Conservation (phyloP, 2,329 filamentous ascomycete species). For the Ilyonectria mors-panacis region DNA sequence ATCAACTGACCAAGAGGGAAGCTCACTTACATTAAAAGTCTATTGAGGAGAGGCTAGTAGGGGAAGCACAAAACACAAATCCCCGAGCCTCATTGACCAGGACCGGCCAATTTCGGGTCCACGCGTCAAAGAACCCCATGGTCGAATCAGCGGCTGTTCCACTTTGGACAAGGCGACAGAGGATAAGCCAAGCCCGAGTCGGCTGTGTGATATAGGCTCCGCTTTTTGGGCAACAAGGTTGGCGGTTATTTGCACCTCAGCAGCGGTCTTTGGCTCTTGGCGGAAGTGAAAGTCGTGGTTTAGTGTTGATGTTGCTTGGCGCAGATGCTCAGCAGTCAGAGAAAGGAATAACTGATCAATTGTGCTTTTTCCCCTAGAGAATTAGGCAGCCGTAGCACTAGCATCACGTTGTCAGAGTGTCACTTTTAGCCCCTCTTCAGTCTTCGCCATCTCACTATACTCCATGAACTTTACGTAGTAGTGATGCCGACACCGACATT, state of each 20-base stretch:
- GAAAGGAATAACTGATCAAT: not conserved
- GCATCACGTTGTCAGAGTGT: not conserved
- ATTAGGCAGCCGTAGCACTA: not conserved
- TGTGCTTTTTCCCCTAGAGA: not conserved
- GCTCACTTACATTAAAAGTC: not conserved
- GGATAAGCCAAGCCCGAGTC: not conserved
- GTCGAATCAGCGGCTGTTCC: too few relatives aligned
- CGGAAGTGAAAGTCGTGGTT: too few relatives aligned
- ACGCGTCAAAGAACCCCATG: not conserved
- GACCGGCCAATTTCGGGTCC: not conserved
- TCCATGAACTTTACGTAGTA: too few relatives aligned
- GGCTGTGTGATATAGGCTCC: too few relatives aligned
- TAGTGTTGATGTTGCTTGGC: too few relatives aligned
- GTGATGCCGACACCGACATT: not conserved
- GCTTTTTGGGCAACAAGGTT: too few relatives aligned
- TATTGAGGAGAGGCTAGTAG: not conserved
- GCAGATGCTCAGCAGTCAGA: too few relatives aligned
- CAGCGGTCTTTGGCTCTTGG: too few relatives aligned
- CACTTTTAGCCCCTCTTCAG: not conserved
- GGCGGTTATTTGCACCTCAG: too few relatives aligned
- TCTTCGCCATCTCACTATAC: too few relatives aligned
- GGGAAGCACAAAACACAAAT: not conserved
- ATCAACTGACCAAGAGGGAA: not conserved
- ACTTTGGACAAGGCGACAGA: not conserved
- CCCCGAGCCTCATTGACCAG: conserved; percentile 1